Evolutionary conservation across 148 eudicot genomes (phyloP).

Genomic region (Fagopyrum homotropicum): DNA sequence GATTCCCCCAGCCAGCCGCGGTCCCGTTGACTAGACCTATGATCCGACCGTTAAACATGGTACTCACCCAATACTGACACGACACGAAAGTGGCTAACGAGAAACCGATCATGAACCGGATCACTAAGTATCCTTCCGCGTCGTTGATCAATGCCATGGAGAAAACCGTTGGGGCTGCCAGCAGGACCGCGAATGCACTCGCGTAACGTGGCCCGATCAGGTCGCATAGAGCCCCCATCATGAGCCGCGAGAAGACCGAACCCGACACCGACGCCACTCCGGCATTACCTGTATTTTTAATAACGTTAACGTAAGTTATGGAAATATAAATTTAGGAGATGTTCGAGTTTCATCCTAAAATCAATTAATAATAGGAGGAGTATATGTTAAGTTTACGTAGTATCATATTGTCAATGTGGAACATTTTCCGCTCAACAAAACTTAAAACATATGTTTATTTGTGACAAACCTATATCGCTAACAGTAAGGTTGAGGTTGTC

Average conservation of each 20-base stretch:
- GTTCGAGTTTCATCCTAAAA: too few relatives aligned
- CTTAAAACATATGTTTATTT: too few relatives aligned
- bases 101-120: slow-evolving; percentile 40
- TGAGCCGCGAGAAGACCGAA: slow-evolving; percentile 28
- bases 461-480: slow-evolving; percentile 16
- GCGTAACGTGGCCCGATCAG: slow-evolving; percentile 37
- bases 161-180: slow-evolving; percentile 32
- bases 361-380: too few relatives aligned
- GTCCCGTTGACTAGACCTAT: slow-evolving; percentile 40
- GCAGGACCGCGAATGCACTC: slow-evolving; percentile 31
- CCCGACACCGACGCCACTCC: slow-evolving; percentile 36
- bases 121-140: slow-evolving; percentile 30
- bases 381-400: too few relatives aligned
- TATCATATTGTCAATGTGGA: background rate
- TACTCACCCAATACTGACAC: slow-evolving; percentile 49
- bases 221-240: slow-evolving; percentile 40
- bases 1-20: slow-evolving; percentile 48
- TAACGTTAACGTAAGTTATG: too few relatives aligned
- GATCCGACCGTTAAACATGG: slow-evolving; percentile 42
- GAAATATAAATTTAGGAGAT: too few relatives aligned
- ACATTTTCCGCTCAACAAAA: too few relatives aligned
- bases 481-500: slow-evolving; percentile 31
- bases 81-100: slow-evolving; percentile 39
- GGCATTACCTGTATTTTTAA: slow-evolving; percentile 17
- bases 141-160: slow-evolving; percentile 27